Base-by-base conservation (phyloP, 768 basidiomycete genomes). In the Mrakia frigida region DNA sequence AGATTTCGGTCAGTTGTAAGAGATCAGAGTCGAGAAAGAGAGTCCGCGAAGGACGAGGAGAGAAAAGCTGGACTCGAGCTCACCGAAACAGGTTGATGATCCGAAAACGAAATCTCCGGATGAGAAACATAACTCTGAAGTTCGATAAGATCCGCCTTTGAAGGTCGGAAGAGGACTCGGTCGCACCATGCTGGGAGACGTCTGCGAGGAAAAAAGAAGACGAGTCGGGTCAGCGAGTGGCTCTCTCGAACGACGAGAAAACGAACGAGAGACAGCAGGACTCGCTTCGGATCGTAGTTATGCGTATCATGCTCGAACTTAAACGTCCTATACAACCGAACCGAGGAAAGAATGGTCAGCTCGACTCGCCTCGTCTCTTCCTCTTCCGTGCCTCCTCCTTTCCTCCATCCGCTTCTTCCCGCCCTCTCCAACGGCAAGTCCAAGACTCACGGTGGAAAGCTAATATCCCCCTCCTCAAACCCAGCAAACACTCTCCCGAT, bases 161-260 rank as follows among this genome's bases (percentile, higher is more conserved):
- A 65, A 1, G 31, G 31, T 23, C 37, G 33, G 56, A 56, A 74
- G 41, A 74, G 63, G 23, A 74, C 35, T 2, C 73, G 73, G n/a
- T 74, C 73, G 43, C 73, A 74, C 73, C 73, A 61, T 7, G 59
- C 73, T 13, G 60, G 73, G 6, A 74, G 39, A 18, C 71, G 71
- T 33, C 71, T 72, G 33, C 37, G 63, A 31, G 1, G 35, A 31
- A 33, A 37, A 4, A 18, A 35, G 21, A 35, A 37, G 35, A 31
- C 63, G 63, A 33, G 43, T 28, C 31, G 46, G n/a, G 53, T 33
- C 7, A 52, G 39, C 25, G 28, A 39, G 33, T n/a, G n/a, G n/a
- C n/a, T n/a, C n/a, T n/a, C n/a, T n/a, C 25, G 18, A 39, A 25
- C 21, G 39, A 46, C 6, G 18, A n/a, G 16, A 6, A 13, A 28